These are phyloP conservation scores for Cadophora malorum DNA, from an alignment of 2,329 filamentous ascomycete genomes.

Conservation along the genomic window DNA sequence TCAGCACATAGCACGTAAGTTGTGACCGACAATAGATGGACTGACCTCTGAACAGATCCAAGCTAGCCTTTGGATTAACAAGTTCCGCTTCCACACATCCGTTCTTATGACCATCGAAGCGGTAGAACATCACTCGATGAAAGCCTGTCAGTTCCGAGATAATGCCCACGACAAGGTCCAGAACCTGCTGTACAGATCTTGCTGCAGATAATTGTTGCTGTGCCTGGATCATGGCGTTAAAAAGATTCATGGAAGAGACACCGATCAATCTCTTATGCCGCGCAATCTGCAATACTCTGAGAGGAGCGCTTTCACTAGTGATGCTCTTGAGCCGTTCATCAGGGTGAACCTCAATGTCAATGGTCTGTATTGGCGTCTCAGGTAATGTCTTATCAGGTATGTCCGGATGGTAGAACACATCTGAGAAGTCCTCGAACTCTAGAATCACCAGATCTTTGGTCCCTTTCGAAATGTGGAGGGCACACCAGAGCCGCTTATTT, in stretches of 20 bases:
- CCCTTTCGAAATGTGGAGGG: constrained; percentile 33
- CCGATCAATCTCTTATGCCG: constrained; percentile 26
- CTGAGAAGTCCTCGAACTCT: constrained; percentile 38
- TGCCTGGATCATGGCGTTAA: constrained; percentile 37
- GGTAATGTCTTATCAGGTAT: constrained; percentile 27
- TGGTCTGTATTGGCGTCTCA: constrained; percentile 15
- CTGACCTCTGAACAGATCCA: constrained; percentile 37
- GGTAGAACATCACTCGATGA: constrained; percentile 41
- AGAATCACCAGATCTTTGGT: constrained; percentile 35
- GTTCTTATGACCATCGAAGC: constrained; percentile 40
- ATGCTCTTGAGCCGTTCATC: constrained; percentile 36
- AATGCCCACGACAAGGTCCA: constrained; percentile 38
- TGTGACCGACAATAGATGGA: neutral
- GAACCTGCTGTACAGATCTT: constrained; percentile 30
- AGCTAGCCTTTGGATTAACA: constrained; percentile 36
- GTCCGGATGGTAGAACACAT: constrained; percentile 33
- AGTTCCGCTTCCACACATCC: constrained; percentile 40
- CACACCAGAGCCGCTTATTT: constrained; percentile 36
- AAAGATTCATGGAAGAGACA: constrained; percentile 37
- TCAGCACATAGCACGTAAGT: too few relatives aligned
- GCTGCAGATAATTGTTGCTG: constrained; percentile 33
- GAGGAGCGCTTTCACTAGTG: constrained; percentile 32
- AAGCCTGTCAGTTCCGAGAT: constrained; percentile 39
- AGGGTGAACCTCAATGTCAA: constrained; percentile 28
- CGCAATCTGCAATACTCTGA: constrained; percentile 33